Evolutionary conservation across 805 yeast species (phyloP).

Genomic region (Candida krabiensis): DNA sequence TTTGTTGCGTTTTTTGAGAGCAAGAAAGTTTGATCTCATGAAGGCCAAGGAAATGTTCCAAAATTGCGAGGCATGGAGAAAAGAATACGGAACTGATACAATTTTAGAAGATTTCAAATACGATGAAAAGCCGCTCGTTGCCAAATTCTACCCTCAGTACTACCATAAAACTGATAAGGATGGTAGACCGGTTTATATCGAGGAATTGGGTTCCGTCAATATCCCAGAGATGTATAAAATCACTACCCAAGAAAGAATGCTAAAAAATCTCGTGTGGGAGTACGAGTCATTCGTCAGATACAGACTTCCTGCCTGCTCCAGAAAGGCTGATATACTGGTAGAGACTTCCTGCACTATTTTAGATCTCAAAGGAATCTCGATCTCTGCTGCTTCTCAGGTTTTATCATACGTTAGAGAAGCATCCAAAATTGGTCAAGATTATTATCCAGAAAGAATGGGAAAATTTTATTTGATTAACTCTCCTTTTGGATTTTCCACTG

Average conservation of each 20-base stretch:
- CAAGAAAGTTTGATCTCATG: constrained; percentile 86
- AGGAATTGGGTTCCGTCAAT: constrained; percentile 90
- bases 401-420: constrained; percentile 90
- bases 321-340: constrained; percentile 71
- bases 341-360: constrained; percentile 97
- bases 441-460: constrained; percentile 99
- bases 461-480: constrained; percentile 94
- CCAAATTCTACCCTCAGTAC: constrained; percentile 90
- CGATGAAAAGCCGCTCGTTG: constrained; percentile 89
- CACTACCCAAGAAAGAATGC: constrained; percentile 94
- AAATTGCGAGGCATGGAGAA: constrained; percentile 90
- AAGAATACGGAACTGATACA: constrained; percentile 81
- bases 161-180: constrained; percentile 96
- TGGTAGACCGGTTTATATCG: constrained; percentile 94
- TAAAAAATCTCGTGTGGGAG: constrained; percentile 95
- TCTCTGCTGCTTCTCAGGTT: constrained; percentile 81
- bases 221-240: constrained; percentile 88
- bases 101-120: constrained; percentile 86
- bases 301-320: constrained; percentile 93
- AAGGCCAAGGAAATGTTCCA: constrained; percentile 81
- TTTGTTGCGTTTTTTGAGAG: constrained; percentile 82
- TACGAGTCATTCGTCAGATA: constrained; percentile 84
- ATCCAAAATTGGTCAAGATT: constrained; percentile 91
- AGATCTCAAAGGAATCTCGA: constrained; percentile 92
- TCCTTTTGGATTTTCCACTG: constrained; percentile 96